phyloP scores from a whole-genome alignment of 257 asterid genomes.

The Gentiana macrophylla region DNA sequence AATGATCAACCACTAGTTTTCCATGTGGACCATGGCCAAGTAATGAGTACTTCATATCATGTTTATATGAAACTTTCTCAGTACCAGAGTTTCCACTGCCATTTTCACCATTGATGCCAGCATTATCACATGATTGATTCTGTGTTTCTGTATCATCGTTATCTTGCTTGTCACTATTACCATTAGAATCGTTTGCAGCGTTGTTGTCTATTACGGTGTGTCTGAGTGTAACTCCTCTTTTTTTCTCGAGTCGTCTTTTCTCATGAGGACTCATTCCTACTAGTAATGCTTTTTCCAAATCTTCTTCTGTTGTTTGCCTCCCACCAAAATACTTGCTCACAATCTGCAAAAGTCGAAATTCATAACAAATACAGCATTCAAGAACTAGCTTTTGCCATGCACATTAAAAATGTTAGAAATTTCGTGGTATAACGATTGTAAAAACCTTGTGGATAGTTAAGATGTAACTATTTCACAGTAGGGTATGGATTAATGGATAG shows the following conservation, averaged over 20 bases:
- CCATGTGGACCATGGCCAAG: constrained; percentile 99
- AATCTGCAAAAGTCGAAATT: constrained; percentile 29
- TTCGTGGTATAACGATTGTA: too few relatives aligned
- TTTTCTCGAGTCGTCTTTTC: constrained; percentile 64
- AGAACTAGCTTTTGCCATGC: too few relatives aligned
- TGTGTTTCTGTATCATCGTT: constrained; percentile 11
- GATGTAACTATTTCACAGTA: too few relatives aligned
- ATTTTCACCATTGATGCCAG: constrained; percentile 13
- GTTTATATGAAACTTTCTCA: constrained; percentile 20
- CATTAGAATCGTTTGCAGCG: constrained; percentile 11
- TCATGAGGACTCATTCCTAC: constrained; percentile 88
- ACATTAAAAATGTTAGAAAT: too few relatives aligned
- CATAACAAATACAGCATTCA: too few relatives aligned
- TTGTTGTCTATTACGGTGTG: constrained; percentile 19
- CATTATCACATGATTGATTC: constrained; percentile 7
- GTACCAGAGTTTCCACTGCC: constrained; percentile 16
- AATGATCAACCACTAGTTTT: constrained; percentile 55
- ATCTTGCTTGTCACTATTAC: constrained; percentile 22
- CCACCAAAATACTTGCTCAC: constrained; percentile 81
- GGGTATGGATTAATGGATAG: too few relatives aligned
- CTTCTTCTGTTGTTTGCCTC: constrained; percentile 65
- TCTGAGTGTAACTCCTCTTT: constrained; percentile 38
- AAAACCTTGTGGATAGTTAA: too few relatives aligned
- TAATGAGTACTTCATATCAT: constrained; percentile 45
- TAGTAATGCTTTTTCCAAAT: constrained; percentile 72